Conservation (phyloP, 164 flowering plant species). For the Vitis rupestris region DNA sequence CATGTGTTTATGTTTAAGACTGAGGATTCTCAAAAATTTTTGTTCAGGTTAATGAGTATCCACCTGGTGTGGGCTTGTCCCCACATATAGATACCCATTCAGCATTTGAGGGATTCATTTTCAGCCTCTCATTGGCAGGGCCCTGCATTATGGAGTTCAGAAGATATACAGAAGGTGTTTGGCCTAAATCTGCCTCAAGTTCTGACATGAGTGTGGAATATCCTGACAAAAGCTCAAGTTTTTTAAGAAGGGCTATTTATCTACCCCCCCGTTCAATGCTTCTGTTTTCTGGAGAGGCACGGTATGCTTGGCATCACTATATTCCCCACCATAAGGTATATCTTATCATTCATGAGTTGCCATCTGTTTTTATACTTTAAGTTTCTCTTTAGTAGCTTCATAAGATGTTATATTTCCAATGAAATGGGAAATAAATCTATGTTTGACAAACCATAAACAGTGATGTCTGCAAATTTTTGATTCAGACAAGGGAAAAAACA, state of each 20-base stretch:
- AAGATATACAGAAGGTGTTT: conserved; percentile 60
- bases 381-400: background rate
- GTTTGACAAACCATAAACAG: no score
- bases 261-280: conserved; percentile 95
- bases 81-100: conserved; percentile 98
- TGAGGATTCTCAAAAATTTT: background rate
- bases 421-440: background rate
- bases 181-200: conserved; percentile 31
- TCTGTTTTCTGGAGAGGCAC: conserved; percentile 81
- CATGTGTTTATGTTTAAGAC: background rate
- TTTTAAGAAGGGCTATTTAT: conserved; percentile 58
- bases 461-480: no score
- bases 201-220: conserved; percentile 26
- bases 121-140: conserved; percentile 95
- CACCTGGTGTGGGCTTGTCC: conserved; percentile 87
- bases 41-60: conserved; percentile 90
- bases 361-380: background rate
- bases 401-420: background rate
- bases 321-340: conserved; percentile 95
- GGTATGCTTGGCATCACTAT: conserved; percentile 98
- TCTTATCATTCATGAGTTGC: background rate
- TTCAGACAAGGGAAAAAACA: no score
- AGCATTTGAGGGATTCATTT: conserved; percentile 84
- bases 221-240: conserved; percentile 30
- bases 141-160: conserved; percentile 98